Evolutionary conservation across 129 eudicot genomes (phyloP).

Genomic region (Ambrosia trifida): DNA sequence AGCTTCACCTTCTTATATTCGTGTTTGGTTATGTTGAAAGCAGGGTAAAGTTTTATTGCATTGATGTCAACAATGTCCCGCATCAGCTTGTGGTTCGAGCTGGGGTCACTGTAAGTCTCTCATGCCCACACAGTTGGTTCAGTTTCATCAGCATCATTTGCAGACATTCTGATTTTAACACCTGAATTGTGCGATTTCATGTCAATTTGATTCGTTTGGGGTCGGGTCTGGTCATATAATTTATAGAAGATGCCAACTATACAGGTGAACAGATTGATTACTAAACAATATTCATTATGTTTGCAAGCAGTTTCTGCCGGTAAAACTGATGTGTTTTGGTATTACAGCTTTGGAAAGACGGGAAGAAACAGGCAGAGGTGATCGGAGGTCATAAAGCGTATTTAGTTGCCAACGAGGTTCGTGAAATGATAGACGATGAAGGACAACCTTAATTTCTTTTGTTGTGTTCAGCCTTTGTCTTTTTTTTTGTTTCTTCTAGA

Average conservation of each 20-base stretch:
- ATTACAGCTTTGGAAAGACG: slow-evolving; percentile 72
- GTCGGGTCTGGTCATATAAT: slow-evolving; percentile 5
- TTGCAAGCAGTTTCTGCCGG: neutral
- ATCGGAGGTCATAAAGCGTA: slow-evolving; percentile 86
- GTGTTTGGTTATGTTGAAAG: neutral
- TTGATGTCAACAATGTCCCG: slow-evolving; percentile 78
- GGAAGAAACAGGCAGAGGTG: slow-evolving; percentile 77
- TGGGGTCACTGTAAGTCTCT: slow-evolving; percentile 74
- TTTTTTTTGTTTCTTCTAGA: neutral
- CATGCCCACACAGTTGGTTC: neutral
- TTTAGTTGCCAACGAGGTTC: slow-evolving; percentile 80
- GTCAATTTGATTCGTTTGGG: slow-evolving; percentile 22
- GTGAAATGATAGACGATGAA: slow-evolving; percentile 77
- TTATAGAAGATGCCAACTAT: slow-evolving; percentile 89
- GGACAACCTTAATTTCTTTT: slow-evolving; percentile 18
- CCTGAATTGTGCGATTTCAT: slow-evolving; percentile 42
- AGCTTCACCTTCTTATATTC: neutral
- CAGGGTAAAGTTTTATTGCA: slow-evolving; percentile 63
- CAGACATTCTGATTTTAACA: slow-evolving; percentile 20
- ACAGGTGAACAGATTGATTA: slow-evolving; percentile 51
- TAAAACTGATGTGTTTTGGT: slow-evolving; percentile 8
- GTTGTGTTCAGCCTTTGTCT: neutral
- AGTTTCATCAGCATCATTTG: neutral
- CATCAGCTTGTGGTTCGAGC: slow-evolving; percentile 78
- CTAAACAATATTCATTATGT: neutral